Evolutionary conservation across 192 early-diverging fungal species (phyloP), one percentile per base, ranked within the genome.

Genomic region (Mortierella hygrophila): DNA sequence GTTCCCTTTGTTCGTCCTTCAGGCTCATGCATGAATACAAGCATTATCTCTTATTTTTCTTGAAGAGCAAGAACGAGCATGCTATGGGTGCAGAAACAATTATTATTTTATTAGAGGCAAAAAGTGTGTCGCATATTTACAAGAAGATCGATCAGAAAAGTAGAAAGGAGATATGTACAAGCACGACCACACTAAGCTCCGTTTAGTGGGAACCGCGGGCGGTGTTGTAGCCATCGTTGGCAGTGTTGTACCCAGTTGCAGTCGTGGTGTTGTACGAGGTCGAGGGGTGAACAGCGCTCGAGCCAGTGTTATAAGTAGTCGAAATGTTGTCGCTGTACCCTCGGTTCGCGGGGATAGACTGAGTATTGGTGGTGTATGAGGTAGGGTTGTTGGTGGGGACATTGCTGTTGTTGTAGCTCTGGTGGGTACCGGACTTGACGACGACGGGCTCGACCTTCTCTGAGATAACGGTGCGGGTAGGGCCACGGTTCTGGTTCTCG

Each of bases 361-460:
- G 74, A 18, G 52, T 77, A 4, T 65, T 40, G 6, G 76, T 78
- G 7, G 52, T 70, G 23, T 78, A 72, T 1, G 69, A 57, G 15
- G 68, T 57, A 4, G 68, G 44, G 18, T 38, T 70, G 23, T 60
- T 49, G 23, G 52, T 54, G 32, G 49, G 49, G 20, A 4, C 3
- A 21, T 20, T 21, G 38, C 52, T 72, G 44, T 72, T 72, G 44
- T 72, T 72, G 44, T 72, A 49, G 44, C 29, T 57, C 54, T 75
- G 74, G 20, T 57, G 42, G 38, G 75, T 46, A 5, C 60, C 75
- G 5, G 77, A 38, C 77, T 78, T 78, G 77, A 78, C 77, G 1
- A 78, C 77, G 13, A 78, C 69, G 3, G 77, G 77, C 52, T 78
- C 77, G 35, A 78, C 57, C 69, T 78, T 78, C 52, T 78, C 77